phyloP scores from a whole-genome alignment of 306 rosid species.

The Corylus americana region DNA sequence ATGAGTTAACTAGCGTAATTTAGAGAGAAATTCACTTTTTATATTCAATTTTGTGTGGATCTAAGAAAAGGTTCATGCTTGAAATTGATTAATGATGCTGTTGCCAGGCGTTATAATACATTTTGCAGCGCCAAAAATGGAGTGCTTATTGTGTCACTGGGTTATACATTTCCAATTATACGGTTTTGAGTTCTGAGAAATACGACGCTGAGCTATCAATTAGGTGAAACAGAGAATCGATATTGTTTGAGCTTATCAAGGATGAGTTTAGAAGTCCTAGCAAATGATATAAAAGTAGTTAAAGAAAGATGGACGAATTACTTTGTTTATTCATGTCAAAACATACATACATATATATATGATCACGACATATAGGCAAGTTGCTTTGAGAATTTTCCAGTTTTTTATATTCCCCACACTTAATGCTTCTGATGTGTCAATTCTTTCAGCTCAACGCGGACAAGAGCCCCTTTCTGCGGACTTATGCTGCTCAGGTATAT shows the following conservation, averaged over 20 bases:
- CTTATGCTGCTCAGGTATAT: conserved; percentile 92
- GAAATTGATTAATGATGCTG: neutral
- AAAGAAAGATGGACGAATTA: neutral
- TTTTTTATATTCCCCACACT: conserved; percentile 6
- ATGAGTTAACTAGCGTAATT: conserved; percentile 6
- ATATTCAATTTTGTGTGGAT: neutral
- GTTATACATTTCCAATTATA: neutral
- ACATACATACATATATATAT: conserved; percentile 1
- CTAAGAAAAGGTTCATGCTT: neutral
- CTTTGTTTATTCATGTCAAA: neutral
- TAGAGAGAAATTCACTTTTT: neutral
- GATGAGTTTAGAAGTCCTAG: neutral
- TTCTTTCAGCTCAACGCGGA: conserved; percentile 86
- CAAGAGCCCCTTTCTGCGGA: conserved; percentile 97
- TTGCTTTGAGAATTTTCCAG: conserved; percentile 12
- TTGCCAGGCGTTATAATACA: neutral
- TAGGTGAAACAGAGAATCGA: neutral
- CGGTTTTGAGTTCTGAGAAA: neutral
- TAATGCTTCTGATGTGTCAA: conserved; percentile 26
- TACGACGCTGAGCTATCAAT: neutral
- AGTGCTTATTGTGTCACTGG: neutral
- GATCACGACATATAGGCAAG: neutral
- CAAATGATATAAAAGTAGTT: neutral
- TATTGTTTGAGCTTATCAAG: neutral
- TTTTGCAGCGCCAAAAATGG: neutral